Evolutionary conservation across 2,329 filamentous ascomycete genomes (phyloP), one percentile per base, ranked within the genome.

Genomic region (Leptographium wingfieldii): DNA sequence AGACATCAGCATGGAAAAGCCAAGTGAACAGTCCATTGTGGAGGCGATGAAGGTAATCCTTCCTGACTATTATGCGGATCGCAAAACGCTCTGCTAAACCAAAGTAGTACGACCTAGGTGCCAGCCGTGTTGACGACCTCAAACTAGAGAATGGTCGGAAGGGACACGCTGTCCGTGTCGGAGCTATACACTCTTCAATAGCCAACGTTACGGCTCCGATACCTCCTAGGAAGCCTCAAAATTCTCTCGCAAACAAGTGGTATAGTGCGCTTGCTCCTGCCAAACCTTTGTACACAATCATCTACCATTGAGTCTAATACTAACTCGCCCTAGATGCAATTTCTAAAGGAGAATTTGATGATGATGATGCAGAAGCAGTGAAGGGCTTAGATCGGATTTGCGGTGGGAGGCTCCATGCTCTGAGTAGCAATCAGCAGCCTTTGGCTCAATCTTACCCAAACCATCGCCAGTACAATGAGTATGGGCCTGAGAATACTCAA

Each of bases 281-380:
- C 14, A 46, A 4, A 10, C 31, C n/a, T 25, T 38, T 27, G 4
- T 14, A 12, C 16, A 27, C 5, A 9, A 3, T 3, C 3, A 10
- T 19, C 43, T 12, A 9, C 12, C 10, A 27, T 10, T 1, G 11
- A 43, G 14, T 7, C n/a, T 5, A 5, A 52, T 14, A 7, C 25
- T 51, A 40, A 55, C 25, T 19, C 11, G 6, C 4, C 22, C 22
- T 19, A 65, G 64, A 19, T 16, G 64, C 64, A 1, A 63, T 65
- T 22, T 14, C 58, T 3, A 40, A 59, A 3, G 64, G 64, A 5
- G 58, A 54, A 1, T 65, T 65, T 29, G 63, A 65, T 46, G 64
- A 65, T n/a, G 63, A 64, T 10, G 64, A 65, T 19, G 64, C 64
- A 2, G 64, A 65, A 19, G 53, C 59, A 3, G 64, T 64, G 46